phyloP scores from a whole-genome alignment of 805 yeast genomes.

The Candida incommunis region DNA sequence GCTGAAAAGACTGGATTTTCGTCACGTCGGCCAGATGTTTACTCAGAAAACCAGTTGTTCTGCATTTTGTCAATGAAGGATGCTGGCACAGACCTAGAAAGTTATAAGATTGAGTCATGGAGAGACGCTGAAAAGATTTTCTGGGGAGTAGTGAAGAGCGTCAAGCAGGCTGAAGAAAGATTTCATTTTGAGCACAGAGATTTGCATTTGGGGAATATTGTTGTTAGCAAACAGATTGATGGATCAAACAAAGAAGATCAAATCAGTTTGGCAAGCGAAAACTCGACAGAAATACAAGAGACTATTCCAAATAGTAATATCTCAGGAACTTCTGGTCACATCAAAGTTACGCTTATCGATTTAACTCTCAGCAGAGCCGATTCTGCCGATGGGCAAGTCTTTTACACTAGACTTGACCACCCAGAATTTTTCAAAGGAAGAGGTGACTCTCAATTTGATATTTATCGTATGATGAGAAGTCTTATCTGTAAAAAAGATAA shows the following conservation, averaged over 20 bases:
- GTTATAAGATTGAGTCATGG: slow-evolving; percentile 25
- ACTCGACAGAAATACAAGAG: not conserved
- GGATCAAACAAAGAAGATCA: not conserved
- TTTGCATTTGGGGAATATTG: slow-evolving; percentile 50
- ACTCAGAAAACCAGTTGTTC: slow-evolving; percentile 20
- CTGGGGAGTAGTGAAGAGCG: slow-evolving; percentile 35
- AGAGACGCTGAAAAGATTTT: slow-evolving; percentile 31
- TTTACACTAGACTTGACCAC: slow-evolving; percentile 47
- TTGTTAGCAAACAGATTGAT: slow-evolving; percentile 23
- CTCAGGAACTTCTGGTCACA: slow-evolving; percentile 5
- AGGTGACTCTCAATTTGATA: slow-evolving; percentile 48
- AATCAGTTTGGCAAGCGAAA: slow-evolving; percentile 3
- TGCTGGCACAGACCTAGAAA: slow-evolving; percentile 30
- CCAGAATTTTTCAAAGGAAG: slow-evolving; percentile 47
- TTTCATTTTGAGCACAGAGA: slow-evolving; percentile 59
- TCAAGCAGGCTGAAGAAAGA: slow-evolving; percentile 37
- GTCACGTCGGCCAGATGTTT: slow-evolving; percentile 28
- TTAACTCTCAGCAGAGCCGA: slow-evolving; percentile 40
- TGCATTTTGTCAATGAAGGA: slow-evolving; percentile 21
- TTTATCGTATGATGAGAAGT: slow-evolving; percentile 42
- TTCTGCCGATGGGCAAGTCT: slow-evolving; percentile 15
- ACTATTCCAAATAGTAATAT: not conserved
- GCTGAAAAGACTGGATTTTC: slow-evolving; percentile 15
- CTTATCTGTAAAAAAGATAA: slow-evolving; percentile 5
- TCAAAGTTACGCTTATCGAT: slow-evolving; percentile 40